phyloP scores from a whole-genome alignment of 257 asterid genomes.

The Gentiana straminea region DNA sequence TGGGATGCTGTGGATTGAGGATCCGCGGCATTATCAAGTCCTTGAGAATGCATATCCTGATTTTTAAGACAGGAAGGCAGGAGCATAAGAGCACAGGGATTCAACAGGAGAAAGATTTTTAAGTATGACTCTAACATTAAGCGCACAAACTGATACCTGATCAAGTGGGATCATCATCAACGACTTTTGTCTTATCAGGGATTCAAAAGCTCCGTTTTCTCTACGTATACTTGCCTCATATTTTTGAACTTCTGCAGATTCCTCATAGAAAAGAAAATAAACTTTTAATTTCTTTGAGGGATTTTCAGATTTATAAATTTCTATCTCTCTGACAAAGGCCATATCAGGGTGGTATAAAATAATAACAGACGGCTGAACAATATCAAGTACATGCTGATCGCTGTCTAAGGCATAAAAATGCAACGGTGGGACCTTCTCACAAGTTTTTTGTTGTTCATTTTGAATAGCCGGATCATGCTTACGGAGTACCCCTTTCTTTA shows the following conservation, averaged over 20 bases:
- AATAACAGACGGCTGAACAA: constrained; percentile 75
- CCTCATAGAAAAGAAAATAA: constrained; percentile 82
- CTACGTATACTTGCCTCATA: constrained; percentile 84
- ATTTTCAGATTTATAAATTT: constrained; percentile 81
- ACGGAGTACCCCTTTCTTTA: constrained; percentile 32
- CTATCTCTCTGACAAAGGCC: constrained; percentile 90
- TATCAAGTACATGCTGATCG: constrained; percentile 61
- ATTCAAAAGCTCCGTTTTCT: constrained; percentile 93
- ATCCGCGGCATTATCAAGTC: constrained; percentile 41
- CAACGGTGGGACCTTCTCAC: constrained; percentile 45
- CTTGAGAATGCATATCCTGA: constrained; percentile 63
- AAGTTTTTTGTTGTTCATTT: constrained; percentile 13
- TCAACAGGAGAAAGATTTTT: not conserved
- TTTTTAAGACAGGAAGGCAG: constrained; percentile 10
- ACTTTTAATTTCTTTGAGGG: constrained; percentile 63
- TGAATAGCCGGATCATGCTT: constrained; percentile 42
- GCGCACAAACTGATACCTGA: constrained; percentile 36
- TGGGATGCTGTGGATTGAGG: constrained; percentile 56
- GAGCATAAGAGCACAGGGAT: not conserved
- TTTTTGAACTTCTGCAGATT: constrained; percentile 90
- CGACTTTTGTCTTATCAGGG: constrained; percentile 90
- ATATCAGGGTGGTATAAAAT: constrained; percentile 86
- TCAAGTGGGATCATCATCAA: constrained; percentile 79
- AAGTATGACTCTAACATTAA: not conserved
- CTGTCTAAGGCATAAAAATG: constrained; percentile 85